A percentile compares a stretch with the other conserved stretches of the same genome.
Evolutionary conservation across 352 stramenopile genomes (phyloP).

Genomic region (Pythium brachiatum): DNA sequence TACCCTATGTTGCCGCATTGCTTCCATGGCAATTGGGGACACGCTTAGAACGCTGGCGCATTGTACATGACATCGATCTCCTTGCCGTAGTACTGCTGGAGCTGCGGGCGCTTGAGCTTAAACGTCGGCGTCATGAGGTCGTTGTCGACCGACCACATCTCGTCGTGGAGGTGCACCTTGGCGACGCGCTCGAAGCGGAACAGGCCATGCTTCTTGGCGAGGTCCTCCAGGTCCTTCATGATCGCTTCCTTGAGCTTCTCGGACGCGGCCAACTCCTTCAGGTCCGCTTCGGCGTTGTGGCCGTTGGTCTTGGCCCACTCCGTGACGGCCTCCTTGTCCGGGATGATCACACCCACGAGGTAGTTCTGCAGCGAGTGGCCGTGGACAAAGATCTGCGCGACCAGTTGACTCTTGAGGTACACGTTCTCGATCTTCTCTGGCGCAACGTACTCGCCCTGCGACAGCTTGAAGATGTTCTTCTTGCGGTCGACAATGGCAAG

Average conservation of each 20-base stretch:
- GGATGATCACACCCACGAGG: slow-evolving; percentile 91
- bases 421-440: slow-evolving; percentile 96
- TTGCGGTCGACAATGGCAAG: slow-evolving; percentile 85
- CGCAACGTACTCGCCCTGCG: slow-evolving; percentile 91
- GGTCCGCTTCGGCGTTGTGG: slow-evolving; percentile 13
- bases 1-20: too few relatives aligned
- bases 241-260: slow-evolving; percentile 37
- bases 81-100: slow-evolving; percentile 48
- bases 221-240: slow-evolving; percentile 49
- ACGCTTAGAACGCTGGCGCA: slow-evolving; percentile 8
- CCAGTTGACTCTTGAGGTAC: slow-evolving; percentile 85
- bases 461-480: slow-evolving; percentile 91
- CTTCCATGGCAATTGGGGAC: too few relatives aligned
- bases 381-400: slow-evolving; percentile 93
- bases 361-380: slow-evolving; percentile 92
- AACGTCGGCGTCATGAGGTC: slow-evolving; percentile 94
- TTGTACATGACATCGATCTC: slow-evolving; percentile 66
- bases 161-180: slow-evolving; percentile 47
- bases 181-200: slow-evolving; percentile 93
- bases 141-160: slow-evolving; percentile 92
- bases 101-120: slow-evolving; percentile 91
- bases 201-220: slow-evolving; percentile 53
- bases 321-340: slow-evolving; percentile 42
- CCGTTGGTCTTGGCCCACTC: slow-evolving; percentile 49
- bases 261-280: slow-evolving; percentile 20